Conservation (phyloP, 805 yeast species). For the Starmera pachycereana region DNA sequence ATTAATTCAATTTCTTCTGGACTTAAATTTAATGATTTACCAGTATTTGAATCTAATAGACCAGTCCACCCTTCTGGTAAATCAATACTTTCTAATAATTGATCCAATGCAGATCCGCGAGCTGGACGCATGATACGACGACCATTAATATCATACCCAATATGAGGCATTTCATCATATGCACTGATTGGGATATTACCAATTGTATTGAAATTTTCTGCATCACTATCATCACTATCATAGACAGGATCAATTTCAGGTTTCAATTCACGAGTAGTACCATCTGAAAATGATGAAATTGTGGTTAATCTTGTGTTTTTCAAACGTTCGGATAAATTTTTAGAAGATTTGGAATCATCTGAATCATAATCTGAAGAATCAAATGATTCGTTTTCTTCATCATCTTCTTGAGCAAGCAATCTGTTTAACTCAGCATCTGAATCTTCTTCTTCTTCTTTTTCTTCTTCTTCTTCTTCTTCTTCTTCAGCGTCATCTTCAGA, state of each 20-base stretch:
- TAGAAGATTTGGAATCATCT: slow-evolving; percentile 37
- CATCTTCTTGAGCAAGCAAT: slow-evolving; percentile 43
- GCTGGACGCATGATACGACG: slow-evolving; percentile 99
- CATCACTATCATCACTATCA: slow-evolving; percentile 89
- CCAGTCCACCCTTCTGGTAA: slow-evolving; percentile 99
- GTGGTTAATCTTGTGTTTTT: slow-evolving; percentile 41
- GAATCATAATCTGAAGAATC: slow-evolving; percentile 46
- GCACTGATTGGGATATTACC: slow-evolving; percentile 91
- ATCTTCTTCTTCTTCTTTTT: slow-evolving; percentile 22
- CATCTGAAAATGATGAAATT: slow-evolving; percentile 54
- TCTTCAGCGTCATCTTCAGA: slow-evolving; percentile 9
- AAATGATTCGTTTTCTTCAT: slow-evolving; percentile 28
- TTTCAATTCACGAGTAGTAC: slow-evolving; percentile 61
- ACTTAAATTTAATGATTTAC: slow-evolving; percentile 69
- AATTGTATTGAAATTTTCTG: slow-evolving; percentile 72
- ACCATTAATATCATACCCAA: slow-evolving; percentile 95
- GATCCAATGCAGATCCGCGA: slow-evolving; percentile 88
- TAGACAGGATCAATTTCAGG: slow-evolving; percentile 95
- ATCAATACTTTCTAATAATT: slow-evolving; percentile 80
- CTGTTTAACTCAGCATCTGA: slow-evolving; percentile 56
- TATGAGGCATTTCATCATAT: slow-evolving; percentile 94
- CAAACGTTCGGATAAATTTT: slow-evolving; percentile 45
- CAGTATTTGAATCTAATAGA: slow-evolving; percentile 80
- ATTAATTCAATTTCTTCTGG: slow-evolving; percentile 85
- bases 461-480: slow-evolving; percentile 14